Evolutionary conservation across 2,329 filamentous ascomycete genomes (phyloP).

Genomic region (Fusarium luffae): DNA sequence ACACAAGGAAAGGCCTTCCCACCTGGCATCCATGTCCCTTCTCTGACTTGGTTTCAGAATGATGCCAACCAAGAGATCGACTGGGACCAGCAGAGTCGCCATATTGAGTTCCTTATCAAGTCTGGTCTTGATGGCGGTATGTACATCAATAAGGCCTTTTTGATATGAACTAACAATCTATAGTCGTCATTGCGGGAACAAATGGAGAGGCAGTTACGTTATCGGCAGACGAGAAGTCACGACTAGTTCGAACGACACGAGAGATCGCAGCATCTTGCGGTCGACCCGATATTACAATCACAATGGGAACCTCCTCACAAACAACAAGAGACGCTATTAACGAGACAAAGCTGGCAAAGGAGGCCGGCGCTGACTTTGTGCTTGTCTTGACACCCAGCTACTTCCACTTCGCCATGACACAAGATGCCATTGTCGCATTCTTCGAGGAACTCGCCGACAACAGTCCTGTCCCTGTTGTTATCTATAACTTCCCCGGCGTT

Average conservation of each 20-base stretch:
- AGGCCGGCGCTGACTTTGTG: constrained; percentile 73
- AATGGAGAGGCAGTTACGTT: constrained; percentile 81
- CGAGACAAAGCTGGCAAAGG: constrained; percentile 70
- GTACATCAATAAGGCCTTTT: neutral
- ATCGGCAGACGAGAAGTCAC: constrained; percentile 69
- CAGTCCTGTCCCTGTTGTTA: constrained; percentile 70
- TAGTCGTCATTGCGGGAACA: constrained; percentile 75
- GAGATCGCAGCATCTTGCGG: constrained; percentile 67
- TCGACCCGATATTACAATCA: constrained; percentile 68
- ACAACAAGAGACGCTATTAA: constrained; percentile 74
- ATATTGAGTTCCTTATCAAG: constrained; percentile 64
- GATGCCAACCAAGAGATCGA: constrained; percentile 63
- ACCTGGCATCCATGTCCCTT: constrained; percentile 66
- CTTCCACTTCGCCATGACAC: constrained; percentile 72
- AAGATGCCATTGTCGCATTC: constrained; percentile 69
- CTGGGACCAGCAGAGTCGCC: constrained; percentile 64
- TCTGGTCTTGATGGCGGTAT: constrained; percentile 63
- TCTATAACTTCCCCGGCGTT: constrained; percentile 79
- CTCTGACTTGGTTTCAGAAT: constrained; percentile 65
- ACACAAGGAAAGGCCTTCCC: constrained; percentile 53
- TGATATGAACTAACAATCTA: constrained; percentile 20
- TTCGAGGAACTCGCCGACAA: constrained; percentile 69
- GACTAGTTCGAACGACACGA: constrained; percentile 70
- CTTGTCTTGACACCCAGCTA: constrained; percentile 77
- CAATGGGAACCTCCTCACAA: constrained; percentile 73